Percentiles rank a stretch among this genome's conserved stretches.
Evolutionary conservation across 306 rosid species (phyloP).

Genomic region (Hippophae tibetana): DNA sequence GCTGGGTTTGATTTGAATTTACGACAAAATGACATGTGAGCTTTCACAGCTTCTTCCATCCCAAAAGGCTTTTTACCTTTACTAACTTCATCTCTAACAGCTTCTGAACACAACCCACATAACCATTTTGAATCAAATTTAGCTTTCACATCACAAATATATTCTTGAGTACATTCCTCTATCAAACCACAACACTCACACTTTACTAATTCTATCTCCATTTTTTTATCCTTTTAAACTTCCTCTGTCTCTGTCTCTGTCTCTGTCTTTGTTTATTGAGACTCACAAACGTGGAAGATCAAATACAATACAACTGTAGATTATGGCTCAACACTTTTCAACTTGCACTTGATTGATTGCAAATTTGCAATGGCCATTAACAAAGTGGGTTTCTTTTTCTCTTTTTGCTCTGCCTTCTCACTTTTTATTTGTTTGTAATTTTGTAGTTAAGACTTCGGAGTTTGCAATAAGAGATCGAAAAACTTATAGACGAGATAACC

Average conservation of each 20-base stretch:
- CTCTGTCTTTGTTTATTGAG: not conserved
- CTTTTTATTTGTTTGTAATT: conserved; percentile 5
- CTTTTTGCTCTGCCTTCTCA: not conserved
- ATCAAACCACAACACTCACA: conserved; percentile 93
- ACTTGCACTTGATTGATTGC: conserved; percentile 18
- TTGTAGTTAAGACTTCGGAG: conserved; percentile 14
- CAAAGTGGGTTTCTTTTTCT: conserved; percentile 26
- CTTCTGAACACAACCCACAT: conserved; percentile 97
- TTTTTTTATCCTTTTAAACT: conserved; percentile 2
- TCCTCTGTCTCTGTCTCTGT: not conserved
- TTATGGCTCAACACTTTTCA: too few species aligned
- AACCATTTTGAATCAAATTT: conserved; percentile 89
- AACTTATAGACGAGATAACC: too few species aligned
- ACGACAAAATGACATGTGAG: conserved; percentile 95
- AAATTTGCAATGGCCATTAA: conserved; percentile 19
- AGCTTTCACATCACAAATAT: conserved; percentile 57
- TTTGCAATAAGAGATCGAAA: too few species aligned
- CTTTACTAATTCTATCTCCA: conserved; percentile 85
- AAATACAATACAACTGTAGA: too few species aligned
- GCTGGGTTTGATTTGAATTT: conserved; percentile 91
- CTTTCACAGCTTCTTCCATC: conserved; percentile 84
- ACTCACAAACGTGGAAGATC: too few species aligned
- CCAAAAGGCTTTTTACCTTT: conserved; percentile 47
- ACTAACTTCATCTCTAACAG: conserved; percentile 79
- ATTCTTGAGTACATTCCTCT: conserved; percentile 91